Percentiles rank a stretch among this genome's conserved stretches.
These are phyloP conservation scores for Saxispiralis lemnorum DNA, from an alignment of 495 filamentous ascomycete species.

Conservation along the genomic window DNA sequence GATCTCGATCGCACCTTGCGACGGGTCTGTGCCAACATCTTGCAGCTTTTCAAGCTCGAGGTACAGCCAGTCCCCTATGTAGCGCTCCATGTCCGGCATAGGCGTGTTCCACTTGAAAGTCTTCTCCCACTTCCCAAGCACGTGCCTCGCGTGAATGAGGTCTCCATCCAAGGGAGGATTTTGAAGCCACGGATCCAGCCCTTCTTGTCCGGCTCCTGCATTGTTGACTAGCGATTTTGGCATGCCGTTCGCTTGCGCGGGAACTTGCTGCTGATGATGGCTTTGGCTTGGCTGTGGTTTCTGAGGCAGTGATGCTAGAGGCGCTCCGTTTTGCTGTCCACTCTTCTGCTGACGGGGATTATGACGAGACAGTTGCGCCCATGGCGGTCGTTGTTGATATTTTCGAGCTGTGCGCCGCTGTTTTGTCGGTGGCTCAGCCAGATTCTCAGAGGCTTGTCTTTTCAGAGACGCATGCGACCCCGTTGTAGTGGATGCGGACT, in stretches of 20 bases:
- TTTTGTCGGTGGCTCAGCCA: slow-evolving; percentile 7
- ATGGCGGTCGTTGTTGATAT: slow-evolving; percentile 7
- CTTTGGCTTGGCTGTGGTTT: neutral
- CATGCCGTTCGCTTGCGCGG: slow-evolving; percentile 3
- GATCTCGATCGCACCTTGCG: slow-evolving; percentile 39
- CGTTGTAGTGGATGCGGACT: too few relatives aligned
- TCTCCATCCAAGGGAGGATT: slow-evolving; percentile 10
- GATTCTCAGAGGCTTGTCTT: neutral
- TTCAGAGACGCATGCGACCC: neutral
- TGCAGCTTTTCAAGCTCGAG: slow-evolving; percentile 22
- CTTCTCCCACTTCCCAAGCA: slow-evolving; percentile 15
- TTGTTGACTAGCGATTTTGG: neutral
- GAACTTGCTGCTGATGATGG: neutral
- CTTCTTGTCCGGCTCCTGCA: neutral
- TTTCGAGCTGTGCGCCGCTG: slow-evolving; percentile 3
- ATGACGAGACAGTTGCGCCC: slow-evolving; percentile 5
- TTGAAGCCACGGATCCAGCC: slow-evolving; percentile 1
- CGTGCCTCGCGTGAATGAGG: slow-evolving; percentile 2
- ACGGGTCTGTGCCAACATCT: slow-evolving; percentile 22
- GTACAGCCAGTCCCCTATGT: slow-evolving; percentile 19
- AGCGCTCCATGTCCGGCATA: neutral
- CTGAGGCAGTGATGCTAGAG: neutral
- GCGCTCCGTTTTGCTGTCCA: neutral
- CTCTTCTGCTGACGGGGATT: slow-evolving; percentile 6
- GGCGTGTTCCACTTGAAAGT: slow-evolving; percentile 8